Percentiles rank a stretch among this genome's conserved stretches.
phyloP scores from a whole-genome alignment of 768 basidiomycete species.

The Mycena pura region DNA sequence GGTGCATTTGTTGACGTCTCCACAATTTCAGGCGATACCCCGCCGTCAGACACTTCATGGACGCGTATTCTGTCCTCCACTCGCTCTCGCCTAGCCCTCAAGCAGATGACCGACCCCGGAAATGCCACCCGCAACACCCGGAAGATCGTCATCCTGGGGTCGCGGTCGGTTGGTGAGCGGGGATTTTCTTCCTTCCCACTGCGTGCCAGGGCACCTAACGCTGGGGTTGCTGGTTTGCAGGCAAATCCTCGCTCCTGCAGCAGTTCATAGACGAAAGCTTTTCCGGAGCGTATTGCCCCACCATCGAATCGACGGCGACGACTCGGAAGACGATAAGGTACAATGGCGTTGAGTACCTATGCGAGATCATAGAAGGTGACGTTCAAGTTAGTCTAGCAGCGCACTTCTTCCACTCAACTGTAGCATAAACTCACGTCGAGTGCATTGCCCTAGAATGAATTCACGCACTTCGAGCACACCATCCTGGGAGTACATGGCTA shows the following conservation, averaged over 20 bases:
- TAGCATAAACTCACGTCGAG: conserved; percentile 3
- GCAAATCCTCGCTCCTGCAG: conserved; percentile 92
- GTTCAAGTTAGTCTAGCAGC: conserved; percentile 95
- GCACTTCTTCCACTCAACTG: no score
- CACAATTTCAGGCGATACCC: no score
- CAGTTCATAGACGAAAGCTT: conserved; percentile 95
- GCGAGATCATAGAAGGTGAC: conserved; percentile 97
- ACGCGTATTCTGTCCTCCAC: no score
- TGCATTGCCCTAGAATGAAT: conserved; percentile 76
- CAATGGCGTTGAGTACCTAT: conserved; percentile 91
- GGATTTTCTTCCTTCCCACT: no score
- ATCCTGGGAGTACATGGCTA: conserved; percentile 98
- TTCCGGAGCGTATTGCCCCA: conserved; percentile 93
- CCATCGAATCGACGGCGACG: conserved; percentile 87
- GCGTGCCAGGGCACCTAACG: no score
- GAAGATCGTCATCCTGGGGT: conserved; percentile 88
- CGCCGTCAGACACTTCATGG: no score
- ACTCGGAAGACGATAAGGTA: conserved; percentile 88
- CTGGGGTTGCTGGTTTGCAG: no score
- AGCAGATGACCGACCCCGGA: no score
- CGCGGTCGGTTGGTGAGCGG: conserved; percentile 88
- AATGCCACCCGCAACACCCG: conserved; percentile 35
- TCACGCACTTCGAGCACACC: conserved; percentile 91
- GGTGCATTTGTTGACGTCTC: no score
- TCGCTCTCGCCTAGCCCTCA: no score